Evolutionary conservation across 148 eudicot genomes (phyloP).

Genomic region (Rhododendron simsii): DNA sequence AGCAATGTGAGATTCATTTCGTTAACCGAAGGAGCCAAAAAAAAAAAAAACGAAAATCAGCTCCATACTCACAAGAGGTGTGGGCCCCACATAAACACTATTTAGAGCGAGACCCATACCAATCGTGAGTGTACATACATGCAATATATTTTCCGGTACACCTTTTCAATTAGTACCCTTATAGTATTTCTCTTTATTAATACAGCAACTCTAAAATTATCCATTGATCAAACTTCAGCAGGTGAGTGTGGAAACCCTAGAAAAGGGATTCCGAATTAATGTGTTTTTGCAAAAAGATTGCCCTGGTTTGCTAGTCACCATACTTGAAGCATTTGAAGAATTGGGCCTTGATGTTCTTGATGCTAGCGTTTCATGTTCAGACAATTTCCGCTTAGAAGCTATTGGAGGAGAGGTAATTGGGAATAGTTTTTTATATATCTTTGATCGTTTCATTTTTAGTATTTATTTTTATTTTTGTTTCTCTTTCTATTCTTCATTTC

Average conservation of each 20-base stretch:
- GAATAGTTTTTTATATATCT: neutral
- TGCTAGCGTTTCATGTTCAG: constrained; percentile 51
- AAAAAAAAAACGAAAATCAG: neutral
- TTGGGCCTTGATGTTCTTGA: constrained; percentile 50
- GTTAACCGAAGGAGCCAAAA: neutral
- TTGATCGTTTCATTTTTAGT: neutral
- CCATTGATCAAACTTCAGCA: constrained; percentile 7
- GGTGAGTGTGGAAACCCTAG: constrained; percentile 56
- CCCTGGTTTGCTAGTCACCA: constrained; percentile 46
- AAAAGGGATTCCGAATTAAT: constrained; percentile 51
- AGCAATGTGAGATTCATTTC: too few species aligned
- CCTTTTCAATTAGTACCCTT: neutral
- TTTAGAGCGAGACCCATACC: neutral
- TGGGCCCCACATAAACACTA: neutral
- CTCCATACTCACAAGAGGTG: neutral
- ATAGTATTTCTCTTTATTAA: neutral
- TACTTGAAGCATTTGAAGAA: constrained; percentile 60
- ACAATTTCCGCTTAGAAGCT: constrained; percentile 48
- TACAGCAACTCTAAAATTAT: neutral
- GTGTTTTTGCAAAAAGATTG: constrained; percentile 40
- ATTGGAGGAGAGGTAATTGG: constrained; percentile 35
- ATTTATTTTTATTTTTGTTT: neutral
- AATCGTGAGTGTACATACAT: neutral
- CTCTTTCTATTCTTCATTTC: neutral
- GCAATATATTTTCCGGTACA: neutral